Base-by-base conservation (phyloP, 2,329 filamentous ascomycete genomes). In the Beauveria varroae region DNA sequence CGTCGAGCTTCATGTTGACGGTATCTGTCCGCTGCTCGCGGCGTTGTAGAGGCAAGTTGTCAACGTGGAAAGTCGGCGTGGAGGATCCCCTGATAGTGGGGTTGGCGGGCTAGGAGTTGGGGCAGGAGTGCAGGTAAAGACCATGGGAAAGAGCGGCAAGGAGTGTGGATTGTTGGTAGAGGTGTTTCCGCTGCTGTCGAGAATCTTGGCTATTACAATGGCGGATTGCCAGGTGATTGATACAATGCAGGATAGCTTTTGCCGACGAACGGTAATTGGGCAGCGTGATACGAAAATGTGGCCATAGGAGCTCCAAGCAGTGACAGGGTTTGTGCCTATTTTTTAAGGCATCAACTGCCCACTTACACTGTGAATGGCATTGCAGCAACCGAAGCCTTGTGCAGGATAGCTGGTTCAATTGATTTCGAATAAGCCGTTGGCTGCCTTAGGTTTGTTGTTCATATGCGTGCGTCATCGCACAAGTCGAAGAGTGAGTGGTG, bases 1-100 rank as follows among this genome's bases (percentile, higher is more conserved):
- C 74, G 71, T 76, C 74, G 68, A 76, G 70, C 69, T 73, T 76
- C 74, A 76, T 76, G 56, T 65, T 76, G 69, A 66, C 62, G 62
- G 63, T 66, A 58, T 64, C 61, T 63, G 63, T 64, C 64, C 63
- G 57, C 52, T 63, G 41, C 44, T 54, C 49, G 50, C 46, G 57
- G 57, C 41, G 20, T 49, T 53, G 61, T 51, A 51, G 34, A 47
- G 57, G 57, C 40, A 34, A 56, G 44, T 53, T 57, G 61, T 55
- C 51, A 53, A 50, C 37, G 61, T 55, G 46, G 57, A 57, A 63
- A 63, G 62, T 52, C 57, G 62, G 62, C 57, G 62, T 59, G 52
- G 62, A 60, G 52, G 57, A 46, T 60, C 62, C 62, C 57, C 57
- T 60, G 62, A 63, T 63, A 58, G 62, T 63, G 62, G 62, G 62